A percentile compares a stretch with the other conserved stretches of the same genome.
These are phyloP conservation scores for Leavenworthia alabamica DNA, from an alignment of 345 rosid genomes.

Conservation along the genomic window DNA sequence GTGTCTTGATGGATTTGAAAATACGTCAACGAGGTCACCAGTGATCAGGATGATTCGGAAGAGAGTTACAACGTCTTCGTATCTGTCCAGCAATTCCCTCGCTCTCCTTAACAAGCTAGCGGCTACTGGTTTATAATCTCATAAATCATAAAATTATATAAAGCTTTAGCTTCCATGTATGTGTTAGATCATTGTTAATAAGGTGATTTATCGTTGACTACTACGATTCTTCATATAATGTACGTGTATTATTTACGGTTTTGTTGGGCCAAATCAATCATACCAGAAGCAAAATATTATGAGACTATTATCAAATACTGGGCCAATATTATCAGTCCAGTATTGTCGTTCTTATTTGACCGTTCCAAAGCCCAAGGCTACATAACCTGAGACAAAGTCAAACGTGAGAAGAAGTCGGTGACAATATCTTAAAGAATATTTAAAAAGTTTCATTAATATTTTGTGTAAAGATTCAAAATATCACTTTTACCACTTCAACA, in stretches of 20 bases:
- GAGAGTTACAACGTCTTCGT: conserved; percentile 40
- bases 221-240: background rate
- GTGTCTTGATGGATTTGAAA: conserved; percentile 71
- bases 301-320: background rate
- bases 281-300: background rate
- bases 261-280: background rate
- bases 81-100: conserved; percentile 67
- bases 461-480: background rate
- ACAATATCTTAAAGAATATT: background rate
- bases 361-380: background rate
- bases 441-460: background rate
- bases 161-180: background rate
- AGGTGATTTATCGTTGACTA: background rate
- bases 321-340: background rate
- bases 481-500: background rate
- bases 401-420: conserved; percentile 16
- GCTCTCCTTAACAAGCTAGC: conserved; percentile 77
- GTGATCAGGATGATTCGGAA: conserved; percentile 29
- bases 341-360: background rate
- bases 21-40: conserved; percentile 23
- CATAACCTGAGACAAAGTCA: background rate
- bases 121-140: conserved; percentile 36
- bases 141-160: background rate
- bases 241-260: background rate
- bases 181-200: conserved; percentile 1